A percentile compares a stretch with the other conserved stretches of the same genome.
Conservation (phyloP, 495 filamentous ascomycete genomes). For the Neurospora terricola region DNA sequence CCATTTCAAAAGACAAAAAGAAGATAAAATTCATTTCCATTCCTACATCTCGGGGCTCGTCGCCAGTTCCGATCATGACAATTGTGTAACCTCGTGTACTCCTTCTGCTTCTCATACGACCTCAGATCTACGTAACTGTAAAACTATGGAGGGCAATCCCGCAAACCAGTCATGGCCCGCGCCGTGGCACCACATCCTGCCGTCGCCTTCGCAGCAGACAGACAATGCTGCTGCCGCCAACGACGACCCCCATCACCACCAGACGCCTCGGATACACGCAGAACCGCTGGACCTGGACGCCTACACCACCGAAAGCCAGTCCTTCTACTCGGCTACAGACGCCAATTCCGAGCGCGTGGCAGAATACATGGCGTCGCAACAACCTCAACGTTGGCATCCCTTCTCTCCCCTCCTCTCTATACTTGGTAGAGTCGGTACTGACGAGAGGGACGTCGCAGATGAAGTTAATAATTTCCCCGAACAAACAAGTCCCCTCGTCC, state of each 20-base stretch:
- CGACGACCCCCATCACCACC: background rate
- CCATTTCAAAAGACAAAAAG: background rate
- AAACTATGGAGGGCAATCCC: background rate
- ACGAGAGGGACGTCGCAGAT: background rate
- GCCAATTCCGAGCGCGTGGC: background rate
- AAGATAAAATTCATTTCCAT: background rate
- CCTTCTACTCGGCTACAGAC: background rate
- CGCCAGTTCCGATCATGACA: background rate
- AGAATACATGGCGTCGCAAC: background rate
- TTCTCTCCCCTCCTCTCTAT: background rate
- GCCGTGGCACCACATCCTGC: background rate
- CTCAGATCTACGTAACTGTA: background rate
- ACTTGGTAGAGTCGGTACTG: background rate
- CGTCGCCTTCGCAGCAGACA: background rate
- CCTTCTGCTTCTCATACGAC: background rate
- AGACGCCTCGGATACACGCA: background rate
- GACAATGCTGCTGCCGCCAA: background rate
- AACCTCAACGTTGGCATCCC: background rate
- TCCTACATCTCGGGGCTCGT: background rate
- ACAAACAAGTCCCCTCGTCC: slow-evolving; percentile 20
- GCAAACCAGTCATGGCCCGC: background rate
- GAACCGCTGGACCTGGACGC: background rate
- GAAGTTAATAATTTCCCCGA: background rate
- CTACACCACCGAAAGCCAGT: background rate
- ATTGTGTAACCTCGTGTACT: background rate